These are phyloP conservation scores for Ettlia oleoabundans DNA, from an alignment of 139 green algal genomes.

Conservation along the genomic window DNA sequence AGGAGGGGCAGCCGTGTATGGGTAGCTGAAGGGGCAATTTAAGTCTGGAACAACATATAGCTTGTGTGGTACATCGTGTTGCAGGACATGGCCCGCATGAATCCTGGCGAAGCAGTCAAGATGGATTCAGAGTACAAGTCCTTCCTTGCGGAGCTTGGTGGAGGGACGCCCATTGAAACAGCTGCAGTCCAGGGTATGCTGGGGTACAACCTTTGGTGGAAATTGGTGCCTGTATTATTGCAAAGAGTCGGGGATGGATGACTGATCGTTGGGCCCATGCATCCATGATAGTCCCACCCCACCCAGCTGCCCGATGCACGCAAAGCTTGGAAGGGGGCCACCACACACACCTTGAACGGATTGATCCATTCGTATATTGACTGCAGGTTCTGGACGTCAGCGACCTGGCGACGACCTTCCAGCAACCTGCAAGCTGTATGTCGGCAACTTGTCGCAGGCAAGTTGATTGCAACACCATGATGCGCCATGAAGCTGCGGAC, in stretches of 20 bases:
- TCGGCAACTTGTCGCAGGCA: constrained; percentile 79
- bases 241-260: no score
- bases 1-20: no score
- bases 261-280: no score
- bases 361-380: no score
- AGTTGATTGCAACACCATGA: not conserved
- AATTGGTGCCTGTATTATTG: not conserved
- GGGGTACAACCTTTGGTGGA: not conserved
- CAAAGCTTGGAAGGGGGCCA: no score
- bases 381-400: no score
- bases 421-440: constrained; percentile 82
- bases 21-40: not conserved
- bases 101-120: constrained; percentile 55
- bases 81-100: constrained; percentile 50
- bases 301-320: no score
- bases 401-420: constrained; percentile 62
- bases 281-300: no score
- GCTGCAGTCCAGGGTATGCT: not conserved
- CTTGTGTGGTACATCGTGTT: not conserved
- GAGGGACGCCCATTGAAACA: constrained; percentile 36
- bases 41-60: not conserved
- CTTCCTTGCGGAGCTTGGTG: constrained; percentile 91
- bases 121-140: constrained; percentile 94
- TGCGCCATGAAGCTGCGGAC: not conserved
- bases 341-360: no score